Evolutionary conservation across 2,329 filamentous ascomycete species (phyloP), one percentile per base, ranked within the genome.

Genomic region (Aulographum hederae): DNA sequence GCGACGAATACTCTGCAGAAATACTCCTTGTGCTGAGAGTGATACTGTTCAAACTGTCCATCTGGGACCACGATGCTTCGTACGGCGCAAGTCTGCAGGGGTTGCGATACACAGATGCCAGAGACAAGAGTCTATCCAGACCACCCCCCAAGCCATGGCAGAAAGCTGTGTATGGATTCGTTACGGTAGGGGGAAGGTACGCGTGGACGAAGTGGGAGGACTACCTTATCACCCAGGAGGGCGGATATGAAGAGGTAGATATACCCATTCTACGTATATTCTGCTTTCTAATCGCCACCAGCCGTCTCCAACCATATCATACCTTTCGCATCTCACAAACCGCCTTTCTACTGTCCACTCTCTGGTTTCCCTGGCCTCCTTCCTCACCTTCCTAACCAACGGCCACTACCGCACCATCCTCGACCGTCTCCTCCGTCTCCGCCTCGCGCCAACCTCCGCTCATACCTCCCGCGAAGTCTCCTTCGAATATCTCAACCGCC

Each of bases 401-500:
- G 89, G 89, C 12, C 69, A 79, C 43, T 95, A 95, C 52, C 69
- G 89, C 35, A 98, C 89, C 1, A 60, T 98, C 11, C 69, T 92
- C 32, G 89, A 98, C 51, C 73, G 89, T 33, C 50, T 89, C 8
- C 60, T 98, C 33, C 69, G 79, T 36, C 75, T 98, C 53, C 75
- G 86, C 34, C 69, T 98, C 28, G 78, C 82, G 3, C 78, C 89
- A 5, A 78, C 79, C 4, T 85, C 78, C 3, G 82, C 71, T 46
- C 80, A 92, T 48, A 78, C 91, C 39, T 81, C 73, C 48, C 69
- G 86, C 19, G 84, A 95, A 53, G 85, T 98, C 17, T 92, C 81
- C 1, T 95, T 98, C 49, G 89, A 98, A 56, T 95, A 94, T 46
- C 69, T 95, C 31, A 98, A 98, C 52, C 75, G 89, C 30, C 89